Evolutionary conservation across 2,329 filamentous ascomycete genomes (phyloP), one percentile per base, ranked within the genome.

Genomic region (Verticillium nonalfalfae): DNA sequence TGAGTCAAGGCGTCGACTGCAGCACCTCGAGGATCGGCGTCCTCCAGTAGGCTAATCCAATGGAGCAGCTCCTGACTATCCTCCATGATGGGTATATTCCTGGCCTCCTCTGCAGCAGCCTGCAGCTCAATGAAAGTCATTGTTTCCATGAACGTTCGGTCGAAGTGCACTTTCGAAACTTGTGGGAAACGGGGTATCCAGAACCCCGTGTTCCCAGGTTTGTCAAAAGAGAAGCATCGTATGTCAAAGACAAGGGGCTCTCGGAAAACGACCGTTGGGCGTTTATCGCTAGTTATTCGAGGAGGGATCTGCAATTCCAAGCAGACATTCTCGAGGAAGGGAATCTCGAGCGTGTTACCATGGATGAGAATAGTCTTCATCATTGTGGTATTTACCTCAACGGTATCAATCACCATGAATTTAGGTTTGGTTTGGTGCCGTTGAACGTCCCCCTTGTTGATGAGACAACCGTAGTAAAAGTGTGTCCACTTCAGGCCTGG

Each of bases 181-280:
- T 84, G 80, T 1, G 93, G 90, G 68, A 96, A 96, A 1, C 93
- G 83, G 59, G 92, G 83, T 62, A 87, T 88, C 78, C 86, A 92
- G 68, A 90, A 93, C 1, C 81, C 80, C 14, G 85, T 86, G 68
- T 89, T 88, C 4, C 85, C 82, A 2, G 84, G 81, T 68, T 88
- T 90, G 63, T 92, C 89, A 66, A 93, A 97, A 0, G 89, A 88
- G 64, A 91, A 90, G 59, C 91, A 93, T 31, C 90, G 81, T 62
- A 96, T 78, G 67, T 96, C 93, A 61, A 93, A 90, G 0, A 97
- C 85, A 21, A 91, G 83, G 0, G 92, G 92, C 0, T 80, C 78
- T 7, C 80, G 82, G 71, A 96, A 96, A 1, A 88, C 73, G 1
- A 80, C 74, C 0, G 79, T 77, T 65, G 83, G 75, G 61, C 75